Evolutionary conservation across 108 stramenopile species (phyloP).

Genomic region (Pseudonitzschia multiseries): DNA sequence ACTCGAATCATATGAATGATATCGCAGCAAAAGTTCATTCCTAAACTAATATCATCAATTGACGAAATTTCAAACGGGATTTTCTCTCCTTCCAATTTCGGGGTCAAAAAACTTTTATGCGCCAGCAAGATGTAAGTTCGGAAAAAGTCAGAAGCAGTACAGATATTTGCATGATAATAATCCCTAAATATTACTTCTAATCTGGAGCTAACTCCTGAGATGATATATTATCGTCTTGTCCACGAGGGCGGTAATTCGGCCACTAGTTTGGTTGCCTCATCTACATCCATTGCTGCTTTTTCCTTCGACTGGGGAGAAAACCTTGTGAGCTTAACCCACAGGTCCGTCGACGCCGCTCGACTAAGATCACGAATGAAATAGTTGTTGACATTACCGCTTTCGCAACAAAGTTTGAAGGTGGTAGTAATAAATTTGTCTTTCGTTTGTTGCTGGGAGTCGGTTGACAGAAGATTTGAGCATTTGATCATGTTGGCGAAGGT

Average conservation of each 20-base stretch:
- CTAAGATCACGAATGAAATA: slow-evolving; percentile 42
- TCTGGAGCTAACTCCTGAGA: neutral
- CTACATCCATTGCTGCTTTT: slow-evolving; percentile 24
- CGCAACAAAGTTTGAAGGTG: slow-evolving; percentile 46
- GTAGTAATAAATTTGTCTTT: slow-evolving; percentile 34
- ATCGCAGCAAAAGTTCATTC: too few species aligned
- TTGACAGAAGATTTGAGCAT: slow-evolving; percentile 43
- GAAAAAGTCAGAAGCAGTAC: too few species aligned
- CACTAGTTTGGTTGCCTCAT: neutral
- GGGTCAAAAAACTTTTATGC: too few species aligned
- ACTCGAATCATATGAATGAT: too few species aligned
- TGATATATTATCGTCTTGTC: neutral
- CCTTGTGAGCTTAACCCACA: slow-evolving; percentile 26
- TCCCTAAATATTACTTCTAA: too few species aligned
- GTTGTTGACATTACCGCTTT: slow-evolving; percentile 37
- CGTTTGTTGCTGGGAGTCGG: slow-evolving; percentile 26
- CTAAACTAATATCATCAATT: too few species aligned
- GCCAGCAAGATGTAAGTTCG: too few species aligned
- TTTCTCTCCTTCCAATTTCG: too few species aligned
- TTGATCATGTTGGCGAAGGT: slow-evolving; percentile 45
- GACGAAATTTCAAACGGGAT: too few species aligned
- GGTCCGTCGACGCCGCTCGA: slow-evolving; percentile 20
- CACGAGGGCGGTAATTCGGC: slow-evolving; percentile 10
- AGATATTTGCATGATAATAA: too few species aligned
- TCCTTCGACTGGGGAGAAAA: slow-evolving; percentile 13